phyloP scores from a whole-genome alignment of 805 yeast species.

The Candida railenensis region DNA sequence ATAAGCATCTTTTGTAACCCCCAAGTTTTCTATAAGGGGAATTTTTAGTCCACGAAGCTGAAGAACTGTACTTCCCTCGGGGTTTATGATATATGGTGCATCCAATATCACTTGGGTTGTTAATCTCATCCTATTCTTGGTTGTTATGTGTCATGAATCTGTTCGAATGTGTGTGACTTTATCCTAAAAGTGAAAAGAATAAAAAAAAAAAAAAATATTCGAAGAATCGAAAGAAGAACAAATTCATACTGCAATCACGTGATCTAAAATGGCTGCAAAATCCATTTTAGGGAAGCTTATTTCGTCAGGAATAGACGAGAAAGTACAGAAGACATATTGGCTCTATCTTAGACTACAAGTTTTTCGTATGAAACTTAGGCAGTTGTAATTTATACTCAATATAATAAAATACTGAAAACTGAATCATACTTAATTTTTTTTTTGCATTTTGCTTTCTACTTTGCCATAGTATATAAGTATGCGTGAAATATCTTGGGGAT shows the following conservation, averaged over 20 bases:
- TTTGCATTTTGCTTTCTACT: neutral
- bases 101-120: constrained; percentile 28
- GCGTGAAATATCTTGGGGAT: too few species aligned
- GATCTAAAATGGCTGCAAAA: neutral
- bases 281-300: neutral
- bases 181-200: too few species aligned
- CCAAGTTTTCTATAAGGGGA: constrained; percentile 35
- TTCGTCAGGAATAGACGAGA: neutral
- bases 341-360: too few species aligned
- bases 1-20: constrained; percentile 27
- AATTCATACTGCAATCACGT: neutral
- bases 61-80: constrained; percentile 34
- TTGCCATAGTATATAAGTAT: too few species aligned
- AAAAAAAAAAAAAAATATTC: too few species aligned
- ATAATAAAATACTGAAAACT: too few species aligned
- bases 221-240: too few species aligned
- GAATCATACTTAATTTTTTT: too few species aligned
- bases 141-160: too few species aligned
- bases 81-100: constrained; percentile 33
- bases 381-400: too few species aligned
- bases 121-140: constrained; percentile 41
- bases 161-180: too few species aligned
- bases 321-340: neutral
- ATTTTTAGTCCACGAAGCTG: constrained; percentile 33
- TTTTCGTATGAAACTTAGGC: too few species aligned